Evolutionary conservation across 1,284 basidiomycete genomes (phyloP), one percentile per base, ranked within the genome.

Genomic region (Butyriboletus appendiculatus): DNA sequence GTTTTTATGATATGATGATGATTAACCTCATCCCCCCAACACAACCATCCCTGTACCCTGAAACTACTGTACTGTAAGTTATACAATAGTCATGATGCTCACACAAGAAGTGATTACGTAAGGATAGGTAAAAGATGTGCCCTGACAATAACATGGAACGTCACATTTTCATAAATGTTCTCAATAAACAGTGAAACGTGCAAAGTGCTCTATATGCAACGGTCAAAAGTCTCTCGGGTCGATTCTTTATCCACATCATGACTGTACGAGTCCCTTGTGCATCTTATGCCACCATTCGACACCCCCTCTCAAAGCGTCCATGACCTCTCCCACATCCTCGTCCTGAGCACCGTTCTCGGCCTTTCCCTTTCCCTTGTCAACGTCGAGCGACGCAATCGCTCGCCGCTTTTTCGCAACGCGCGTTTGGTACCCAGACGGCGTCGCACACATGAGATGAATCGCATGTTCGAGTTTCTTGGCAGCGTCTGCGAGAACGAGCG

Each of bases 361-460:
- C 26, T 1, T 20, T 40, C 4, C 28, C 5, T 16, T 50, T 37
- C 4, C n/a, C 30, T 40, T 38, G 15, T 37, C 24, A 20, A 10
- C 20, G 3, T 8, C 24, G 18, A 67, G 42, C 2, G 44, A 52
- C 11, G 15, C 53, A 7, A 72, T 57, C 4, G 44, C 55, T 3
- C 37, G 45, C 7, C 52, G 49, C 42, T 56, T 61, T 7, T 39
- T 43, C 7, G 9, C 12, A 1, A 56, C 42, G 2, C 66, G 59
- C 3, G 2, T 38, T 2, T 45, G 50, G 11, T 69, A 72, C 30
- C 67, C 70, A 1, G 49, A 46, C 0, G 54, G 57, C 4, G 67
- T 72, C 41, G 67, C 70, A 8, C 59, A 59, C 70, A 72, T 72
- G 8, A 61, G 37, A 15, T 67, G 66, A 35, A 58, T 56, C 5